Evolutionary conservation across 192 early-diverging fungal genomes (phyloP).

Genomic region (Entrophospora sp.): DNA sequence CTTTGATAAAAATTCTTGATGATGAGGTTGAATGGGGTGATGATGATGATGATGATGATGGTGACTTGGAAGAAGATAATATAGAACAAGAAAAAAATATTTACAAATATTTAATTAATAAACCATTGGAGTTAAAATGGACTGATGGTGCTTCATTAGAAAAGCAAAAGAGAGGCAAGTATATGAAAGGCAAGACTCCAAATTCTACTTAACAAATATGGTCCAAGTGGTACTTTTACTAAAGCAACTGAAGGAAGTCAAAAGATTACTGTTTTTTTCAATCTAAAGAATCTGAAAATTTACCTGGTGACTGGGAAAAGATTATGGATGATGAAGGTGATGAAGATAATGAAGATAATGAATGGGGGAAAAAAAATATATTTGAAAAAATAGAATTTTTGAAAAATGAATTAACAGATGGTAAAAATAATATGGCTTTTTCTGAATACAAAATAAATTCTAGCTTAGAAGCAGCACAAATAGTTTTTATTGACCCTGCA

Average conservation of each 20-base stretch:
- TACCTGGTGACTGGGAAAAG: neutral
- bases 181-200: too few relatives aligned
- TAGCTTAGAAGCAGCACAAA: neutral
- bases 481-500: neutral
- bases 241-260: neutral
- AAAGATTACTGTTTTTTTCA: neutral
- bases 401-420: neutral
- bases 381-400: neutral
- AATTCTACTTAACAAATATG: too few relatives aligned
- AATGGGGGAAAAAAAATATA: neutral
- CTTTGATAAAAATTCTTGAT: too few relatives aligned
- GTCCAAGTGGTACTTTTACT: neutral
- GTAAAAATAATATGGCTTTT: neutral
- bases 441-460: neutral
- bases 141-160: neutral
- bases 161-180: neutral
- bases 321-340: neutral
- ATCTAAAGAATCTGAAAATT: too few relatives aligned
- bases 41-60: too few relatives aligned
- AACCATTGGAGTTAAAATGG: neutral
- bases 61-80: too few relatives aligned
- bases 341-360: too few relatives aligned
- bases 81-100: too few relatives aligned
- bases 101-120: too few relatives aligned
- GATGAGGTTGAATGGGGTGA: too few relatives aligned